A percentile compares a stretch with the other conserved stretches of the same genome.
These are phyloP conservation scores for Margaritispora aquatica DNA, from an alignment of 495 filamentous ascomycete genomes.

Conservation along the genomic window DNA sequence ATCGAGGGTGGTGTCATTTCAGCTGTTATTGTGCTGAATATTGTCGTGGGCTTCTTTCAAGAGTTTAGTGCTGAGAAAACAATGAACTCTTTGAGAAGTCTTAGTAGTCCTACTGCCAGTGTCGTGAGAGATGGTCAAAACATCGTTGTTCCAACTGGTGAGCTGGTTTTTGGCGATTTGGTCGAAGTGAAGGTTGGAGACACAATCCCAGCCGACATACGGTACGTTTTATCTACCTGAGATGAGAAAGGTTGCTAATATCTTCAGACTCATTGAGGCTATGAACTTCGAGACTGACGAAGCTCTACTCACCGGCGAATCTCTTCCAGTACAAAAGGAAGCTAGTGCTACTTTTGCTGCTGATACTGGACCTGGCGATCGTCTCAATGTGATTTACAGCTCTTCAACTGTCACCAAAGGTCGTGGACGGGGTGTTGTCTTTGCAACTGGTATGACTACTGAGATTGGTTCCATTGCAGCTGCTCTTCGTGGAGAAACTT, in stretches of 20 bases:
- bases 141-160: constrained; percentile 52
- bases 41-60: constrained; percentile 68
- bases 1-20: constrained; percentile 79
- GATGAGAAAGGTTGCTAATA: neutral
- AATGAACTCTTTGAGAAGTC: constrained; percentile 67
- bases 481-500: constrained; percentile 35
- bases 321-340: constrained; percentile 45
- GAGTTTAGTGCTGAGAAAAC: constrained; percentile 82
- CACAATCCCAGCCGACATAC: constrained; percentile 66
- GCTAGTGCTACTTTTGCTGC: constrained; percentile 28
- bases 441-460: constrained; percentile 68
- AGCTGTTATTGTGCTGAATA: constrained; percentile 73
- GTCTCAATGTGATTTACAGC: constrained; percentile 60
- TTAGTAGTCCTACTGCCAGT: constrained; percentile 71
- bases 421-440: constrained; percentile 44
- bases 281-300: constrained; percentile 73
- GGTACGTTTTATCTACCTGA: constrained; percentile 2
- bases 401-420: constrained; percentile 64
- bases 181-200: constrained; percentile 74
- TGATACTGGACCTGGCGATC: constrained; percentile 55
- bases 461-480: constrained; percentile 74
- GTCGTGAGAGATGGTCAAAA: constrained; percentile 65
- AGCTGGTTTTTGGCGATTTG: constrained; percentile 74
- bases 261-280: constrained; percentile 44
- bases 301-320: constrained; percentile 66